These are phyloP conservation scores for Penicillium sp. DNA, from an alignment of 2,329 filamentous ascomycete genomes.

Conservation along the genomic window DNA sequence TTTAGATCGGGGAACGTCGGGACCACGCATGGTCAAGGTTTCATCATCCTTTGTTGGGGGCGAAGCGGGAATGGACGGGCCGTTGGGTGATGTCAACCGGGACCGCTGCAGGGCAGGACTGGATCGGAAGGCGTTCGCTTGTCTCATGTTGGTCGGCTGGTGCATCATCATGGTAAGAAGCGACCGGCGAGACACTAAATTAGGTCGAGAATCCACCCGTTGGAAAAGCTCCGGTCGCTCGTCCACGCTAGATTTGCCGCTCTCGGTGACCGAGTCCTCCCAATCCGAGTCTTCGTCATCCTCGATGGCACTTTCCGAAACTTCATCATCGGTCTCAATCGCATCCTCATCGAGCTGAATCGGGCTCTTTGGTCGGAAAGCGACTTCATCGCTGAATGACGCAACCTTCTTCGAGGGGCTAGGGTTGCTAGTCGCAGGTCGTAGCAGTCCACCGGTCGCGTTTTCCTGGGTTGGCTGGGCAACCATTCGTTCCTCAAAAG, in stretches of 20 bases:
- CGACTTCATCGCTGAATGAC: conserved; percentile 76
- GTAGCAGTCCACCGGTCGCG: conserved; percentile 55
- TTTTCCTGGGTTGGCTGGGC: conserved; percentile 53
- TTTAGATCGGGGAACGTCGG: conserved; percentile 69
- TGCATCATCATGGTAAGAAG: conserved; percentile 88
- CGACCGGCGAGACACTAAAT: conserved; percentile 81
- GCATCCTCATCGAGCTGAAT: conserved; percentile 56
- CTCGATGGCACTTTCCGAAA: conserved; percentile 81
- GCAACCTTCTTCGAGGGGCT: conserved; percentile 68
- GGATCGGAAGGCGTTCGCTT: conserved; percentile 56
- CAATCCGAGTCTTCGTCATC: conserved; percentile 64
- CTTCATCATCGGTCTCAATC: conserved; percentile 63
- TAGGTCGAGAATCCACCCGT: conserved; percentile 82
- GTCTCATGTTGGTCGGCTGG: conserved; percentile 69
- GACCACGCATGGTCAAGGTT: conserved; percentile 61
- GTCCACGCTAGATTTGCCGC: conserved; percentile 77
- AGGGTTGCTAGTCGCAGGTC: conserved; percentile 32
- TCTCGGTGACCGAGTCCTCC: conserved; percentile 73
- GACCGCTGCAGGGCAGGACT: conserved; percentile 48
- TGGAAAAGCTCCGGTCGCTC: conserved; percentile 74
- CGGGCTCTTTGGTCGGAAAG: conserved; percentile 58
- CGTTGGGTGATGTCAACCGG: conserved; percentile 68
- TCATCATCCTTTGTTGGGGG: conserved; percentile 59
- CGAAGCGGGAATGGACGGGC: conserved; percentile 61
- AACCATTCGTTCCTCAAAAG: conserved; percentile 63